phyloP scores from a whole-genome alignment of 1,284 basidiomycete species.

The Chiua sp. region DNA sequence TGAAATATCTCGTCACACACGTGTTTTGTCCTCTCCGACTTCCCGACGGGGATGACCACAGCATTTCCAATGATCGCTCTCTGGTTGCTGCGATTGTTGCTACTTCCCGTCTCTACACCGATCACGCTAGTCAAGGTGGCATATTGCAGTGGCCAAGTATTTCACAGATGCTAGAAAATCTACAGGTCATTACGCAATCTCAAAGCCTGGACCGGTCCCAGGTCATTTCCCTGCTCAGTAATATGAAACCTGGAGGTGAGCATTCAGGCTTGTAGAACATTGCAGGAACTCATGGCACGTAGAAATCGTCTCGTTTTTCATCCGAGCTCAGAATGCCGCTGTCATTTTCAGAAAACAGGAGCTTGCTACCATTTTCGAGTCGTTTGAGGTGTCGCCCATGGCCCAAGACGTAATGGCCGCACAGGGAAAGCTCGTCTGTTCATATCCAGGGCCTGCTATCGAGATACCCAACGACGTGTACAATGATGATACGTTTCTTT shows the following conservation, averaged over 20 bases:
- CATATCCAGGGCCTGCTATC: constrained; percentile 40
- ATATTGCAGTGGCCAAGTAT: constrained; percentile 6
- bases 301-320: too few species aligned
- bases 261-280: too few species aligned
- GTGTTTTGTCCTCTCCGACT: constrained; percentile 25
- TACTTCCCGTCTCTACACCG: constrained; percentile 6
- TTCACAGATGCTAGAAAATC: constrained; percentile 5
- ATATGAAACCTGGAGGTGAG: too few species aligned
- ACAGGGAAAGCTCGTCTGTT: constrained; percentile 38
- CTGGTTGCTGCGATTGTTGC: constrained; percentile 1
- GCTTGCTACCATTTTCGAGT: too few species aligned
- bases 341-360: too few species aligned
- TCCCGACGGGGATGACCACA: constrained; percentile 20
- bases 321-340: too few species aligned
- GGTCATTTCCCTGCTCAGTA: too few species aligned
- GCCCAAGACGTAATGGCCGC: constrained; percentile 18
- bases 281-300: too few species aligned
- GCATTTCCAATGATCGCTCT: constrained; percentile 6
- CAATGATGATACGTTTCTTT: constrained; percentile 25
- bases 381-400: too few species aligned
- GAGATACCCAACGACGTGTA: constrained; percentile 22
- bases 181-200: not conserved
- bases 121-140: not conserved
- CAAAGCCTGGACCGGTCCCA: not conserved
- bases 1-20: constrained; percentile 23